Percentiles rank a stretch among this genome's conserved stretches.
phyloP scores from a whole-genome alignment of 768 basidiomycete genomes.

The Terana coerulea region DNA sequence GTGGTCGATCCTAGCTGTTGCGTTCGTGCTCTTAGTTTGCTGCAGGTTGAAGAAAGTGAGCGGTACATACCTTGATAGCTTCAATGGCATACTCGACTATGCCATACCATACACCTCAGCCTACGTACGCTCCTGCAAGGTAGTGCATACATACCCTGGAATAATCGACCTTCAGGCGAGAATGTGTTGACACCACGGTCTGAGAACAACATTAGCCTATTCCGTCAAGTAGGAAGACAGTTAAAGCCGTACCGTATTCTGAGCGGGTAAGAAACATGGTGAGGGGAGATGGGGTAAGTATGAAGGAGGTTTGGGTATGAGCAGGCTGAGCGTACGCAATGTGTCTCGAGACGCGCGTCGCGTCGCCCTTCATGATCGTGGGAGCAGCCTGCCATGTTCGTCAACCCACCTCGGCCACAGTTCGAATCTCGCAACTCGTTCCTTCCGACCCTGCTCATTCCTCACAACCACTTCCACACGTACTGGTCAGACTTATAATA shows the following conservation, averaged over 20 bases:
- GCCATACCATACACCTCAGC: too few species aligned
- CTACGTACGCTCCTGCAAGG: too few species aligned
- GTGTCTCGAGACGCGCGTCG: slow-evolving; percentile 17
- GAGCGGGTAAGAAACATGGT: slow-evolving; percentile 91
- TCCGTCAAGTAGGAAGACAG: too few species aligned
- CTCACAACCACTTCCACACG: too few species aligned
- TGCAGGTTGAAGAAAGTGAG: neutral
- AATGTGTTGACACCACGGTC: slow-evolving; percentile 99
- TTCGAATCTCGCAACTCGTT: too few species aligned
- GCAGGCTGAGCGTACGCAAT: slow-evolving; percentile 14
- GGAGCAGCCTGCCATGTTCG: too few species aligned
- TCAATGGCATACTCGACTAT: slow-evolving; percentile 99
- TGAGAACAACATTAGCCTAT: slow-evolving; percentile 29
- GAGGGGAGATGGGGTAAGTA: slow-evolving; percentile 1
- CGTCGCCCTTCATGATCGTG: slow-evolving; percentile 13
- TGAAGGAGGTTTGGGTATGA: neutral
- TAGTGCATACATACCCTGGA: slow-evolving; percentile 95
- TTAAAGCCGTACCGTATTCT: slow-evolving; percentile 87
- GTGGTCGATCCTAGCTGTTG: slow-evolving; percentile 94
- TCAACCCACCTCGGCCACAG: too few species aligned
- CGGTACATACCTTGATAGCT: slow-evolving; percentile 79
- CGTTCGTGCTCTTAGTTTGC: too few species aligned
- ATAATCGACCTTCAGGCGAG: slow-evolving; percentile 96
- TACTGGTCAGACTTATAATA: too few species aligned
- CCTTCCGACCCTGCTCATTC: too few species aligned